Evolutionary conservation across 2,329 filamentous ascomycete genomes (phyloP), one percentile per base, ranked within the genome.

Genomic region (Daldinia sp.): DNA sequence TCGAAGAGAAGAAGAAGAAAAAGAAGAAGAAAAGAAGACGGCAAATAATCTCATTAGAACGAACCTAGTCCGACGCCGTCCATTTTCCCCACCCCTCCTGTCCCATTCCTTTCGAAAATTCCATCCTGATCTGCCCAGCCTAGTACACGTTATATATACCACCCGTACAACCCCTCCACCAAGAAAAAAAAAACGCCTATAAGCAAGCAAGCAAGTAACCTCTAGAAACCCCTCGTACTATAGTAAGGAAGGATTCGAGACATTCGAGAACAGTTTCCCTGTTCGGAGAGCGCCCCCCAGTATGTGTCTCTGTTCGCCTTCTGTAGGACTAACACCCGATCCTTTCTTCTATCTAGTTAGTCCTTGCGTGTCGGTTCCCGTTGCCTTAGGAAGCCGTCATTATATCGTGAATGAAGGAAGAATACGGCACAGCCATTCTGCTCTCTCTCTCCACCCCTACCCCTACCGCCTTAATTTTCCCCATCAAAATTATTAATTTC

Each of bases 241-340:
- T 51, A 12, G 26, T 30, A 51, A 51, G 26, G 50, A 59, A 66
- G 55, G 59, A 67, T 69, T 58, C 41, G 41, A 69, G 67, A 67
- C 61, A 58, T 18, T 54, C 60, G 55, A 55, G 20, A 67, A 44
- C n/a, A 56, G 20, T 35, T 60, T 26, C 55, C 48, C 26, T 56
- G 28, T 12, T 53, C 39, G 20, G 18, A 30, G 10, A 30, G 10
- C 39, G 20, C 28, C 33, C 7, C 33, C 7, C 33, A 35, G 10
- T 33, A 33, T 37, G 35, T 37, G 7, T 37, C 35, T 13, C 4
- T 13, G 30, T 2, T 7, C 2, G 33, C 33, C 10, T 35, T 9
- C 33, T 7, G 33, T 35, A 35, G 33, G 33, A 35, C 33, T 9
- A 20, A 20, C 10, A 7, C 33, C 6, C 6, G 5, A 10, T 1